phyloP scores from a whole-genome alignment of 2,329 filamentous ascomycete genomes.

The Hymenoscyphus occultus region DNA sequence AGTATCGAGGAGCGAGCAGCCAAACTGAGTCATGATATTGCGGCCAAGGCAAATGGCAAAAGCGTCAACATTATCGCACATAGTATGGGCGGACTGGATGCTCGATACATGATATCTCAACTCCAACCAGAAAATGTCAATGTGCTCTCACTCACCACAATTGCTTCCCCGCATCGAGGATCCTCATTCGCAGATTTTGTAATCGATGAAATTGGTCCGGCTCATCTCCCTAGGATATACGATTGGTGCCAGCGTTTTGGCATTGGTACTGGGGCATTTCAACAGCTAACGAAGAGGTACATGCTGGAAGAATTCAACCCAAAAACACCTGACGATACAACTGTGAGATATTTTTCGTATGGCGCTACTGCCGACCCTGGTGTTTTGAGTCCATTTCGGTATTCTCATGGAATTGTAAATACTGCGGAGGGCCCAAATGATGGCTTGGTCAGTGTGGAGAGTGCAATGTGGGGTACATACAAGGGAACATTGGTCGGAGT shows the following conservation, averaged over 20 bases:
- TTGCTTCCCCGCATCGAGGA: conserved; percentile 40
- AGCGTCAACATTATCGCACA: conserved; percentile 77
- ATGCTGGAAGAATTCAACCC: conserved; percentile 60
- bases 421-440: conserved; percentile 59
- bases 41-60: conserved; percentile 42
- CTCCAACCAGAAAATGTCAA: conserved; percentile 46
- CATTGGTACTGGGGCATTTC: conserved; percentile 57
- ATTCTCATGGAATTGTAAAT: conserved; percentile 50
- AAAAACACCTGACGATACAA: conserved; percentile 49
- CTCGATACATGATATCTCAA: conserved; percentile 61
- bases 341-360: conserved; percentile 60
- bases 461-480: conserved; percentile 61
- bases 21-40: conserved; percentile 54
- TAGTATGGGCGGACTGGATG: conserved; percentile 64
- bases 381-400: conserved; percentile 62
- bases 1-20: conserved; percentile 60
- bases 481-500: conserved; percentile 61
- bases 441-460: conserved; percentile 64
- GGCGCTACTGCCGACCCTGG: conserved; percentile 54
- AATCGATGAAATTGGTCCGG: conserved; percentile 45
- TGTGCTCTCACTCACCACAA: conserved; percentile 42
- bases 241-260: conserved; percentile 49
- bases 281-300: conserved; percentile 57
- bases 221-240: conserved; percentile 54
- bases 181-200: conserved; percentile 52